Conservation (phyloP, 1,284 basidiomycete genomes). For the Tylopilus orsonianus region DNA sequence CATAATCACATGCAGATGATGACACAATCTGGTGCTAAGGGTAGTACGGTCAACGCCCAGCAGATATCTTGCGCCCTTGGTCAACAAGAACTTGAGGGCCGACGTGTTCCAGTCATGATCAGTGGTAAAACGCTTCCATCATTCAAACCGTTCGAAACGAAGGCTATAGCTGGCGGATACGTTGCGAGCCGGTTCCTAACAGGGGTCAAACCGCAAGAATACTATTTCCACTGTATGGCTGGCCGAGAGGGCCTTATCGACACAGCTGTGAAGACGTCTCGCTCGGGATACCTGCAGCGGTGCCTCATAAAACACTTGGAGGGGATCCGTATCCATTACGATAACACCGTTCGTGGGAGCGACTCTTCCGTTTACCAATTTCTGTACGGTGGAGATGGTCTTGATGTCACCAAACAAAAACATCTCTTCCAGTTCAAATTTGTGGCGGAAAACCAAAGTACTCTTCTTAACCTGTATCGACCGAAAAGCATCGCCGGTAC, state of each 20-base stretch:
- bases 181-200: slow-evolving; percentile 99
- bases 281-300: slow-evolving; percentile 97
- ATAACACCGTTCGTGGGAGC: slow-evolving; percentile 95
- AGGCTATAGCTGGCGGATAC: slow-evolving; percentile 97
- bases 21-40: slow-evolving; percentile 98
- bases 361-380: slow-evolving; percentile 96
- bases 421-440: slow-evolving; percentile 94
- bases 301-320: slow-evolving; percentile 99
- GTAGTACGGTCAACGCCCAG: slow-evolving; percentile 95
- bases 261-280: slow-evolving; percentile 98
- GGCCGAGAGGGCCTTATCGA: slow-evolving; percentile 99
- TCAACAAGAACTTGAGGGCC: slow-evolving; percentile 97
- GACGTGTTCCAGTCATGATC: slow-evolving; percentile 98
- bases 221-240: slow-evolving; percentile 99
- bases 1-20: slow-evolving; percentile 99
- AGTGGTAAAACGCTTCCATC: slow-evolving; percentile 98
- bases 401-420: slow-evolving; percentile 96
- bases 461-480: slow-evolving; percentile 75
- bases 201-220: slow-evolving; percentile 97
- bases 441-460: slow-evolving; percentile 83
- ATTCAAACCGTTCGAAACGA: slow-evolving; percentile 97
- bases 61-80: slow-evolving; percentile 98
- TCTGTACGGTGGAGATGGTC: slow-evolving; percentile 93
- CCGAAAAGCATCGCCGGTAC: slow-evolving; percentile 61
- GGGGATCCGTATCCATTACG: slow-evolving; percentile 95